A percentile compares a stretch with the other conserved stretches of the same genome.
Evolutionary conservation across 2,329 filamentous ascomycete species (phyloP).

Genomic region (Xylaria hypoxylon): DNA sequence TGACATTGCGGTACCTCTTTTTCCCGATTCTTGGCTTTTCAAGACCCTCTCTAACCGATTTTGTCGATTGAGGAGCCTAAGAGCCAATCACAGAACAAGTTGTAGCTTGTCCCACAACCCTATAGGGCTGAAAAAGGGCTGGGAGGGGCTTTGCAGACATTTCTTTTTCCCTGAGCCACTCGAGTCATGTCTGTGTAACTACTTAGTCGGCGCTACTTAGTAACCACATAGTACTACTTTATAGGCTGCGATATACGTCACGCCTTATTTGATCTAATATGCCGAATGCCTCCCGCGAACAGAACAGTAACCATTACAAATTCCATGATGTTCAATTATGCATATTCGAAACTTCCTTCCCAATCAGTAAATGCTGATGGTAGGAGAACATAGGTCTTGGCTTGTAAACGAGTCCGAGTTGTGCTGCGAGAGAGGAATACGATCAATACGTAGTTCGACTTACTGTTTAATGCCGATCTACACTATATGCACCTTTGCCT

Average conservation of each 20-base stretch:
- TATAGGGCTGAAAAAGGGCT: constrained; percentile 41
- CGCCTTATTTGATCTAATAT: constrained; percentile 12
- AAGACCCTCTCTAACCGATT: constrained; percentile 29
- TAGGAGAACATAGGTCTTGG: background rate
- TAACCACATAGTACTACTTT: too few relatives aligned
- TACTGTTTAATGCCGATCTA: background rate
- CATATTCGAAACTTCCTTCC: constrained; percentile 11
- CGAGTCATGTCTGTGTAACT: constrained; percentile 35
- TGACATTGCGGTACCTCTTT: constrained; percentile 7
- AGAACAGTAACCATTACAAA: constrained; percentile 14
- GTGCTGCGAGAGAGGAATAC: background rate
- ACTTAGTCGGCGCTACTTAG: too few relatives aligned
- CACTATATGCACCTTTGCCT: background rate
- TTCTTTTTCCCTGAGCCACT: constrained; percentile 35
- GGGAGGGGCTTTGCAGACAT: constrained; percentile 25
- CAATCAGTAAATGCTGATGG: constrained; percentile 2
- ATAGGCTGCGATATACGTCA: constrained; percentile 6
- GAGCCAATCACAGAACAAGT: constrained; percentile 27
- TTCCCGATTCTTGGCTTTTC: constrained; percentile 24
- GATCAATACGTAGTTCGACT: background rate
- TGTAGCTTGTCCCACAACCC: constrained; percentile 36
- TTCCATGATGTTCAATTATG: constrained; percentile 4
- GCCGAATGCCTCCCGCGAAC: background rate
- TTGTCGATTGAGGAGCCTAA: constrained; percentile 6
- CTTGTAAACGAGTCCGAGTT: background rate